Percentiles rank a stretch among this genome's conserved stretches.
These are phyloP conservation scores for Tuber umbilicatum DNA, from an alignment of 495 filamentous ascomycete genomes.

Conservation along the genomic window DNA sequence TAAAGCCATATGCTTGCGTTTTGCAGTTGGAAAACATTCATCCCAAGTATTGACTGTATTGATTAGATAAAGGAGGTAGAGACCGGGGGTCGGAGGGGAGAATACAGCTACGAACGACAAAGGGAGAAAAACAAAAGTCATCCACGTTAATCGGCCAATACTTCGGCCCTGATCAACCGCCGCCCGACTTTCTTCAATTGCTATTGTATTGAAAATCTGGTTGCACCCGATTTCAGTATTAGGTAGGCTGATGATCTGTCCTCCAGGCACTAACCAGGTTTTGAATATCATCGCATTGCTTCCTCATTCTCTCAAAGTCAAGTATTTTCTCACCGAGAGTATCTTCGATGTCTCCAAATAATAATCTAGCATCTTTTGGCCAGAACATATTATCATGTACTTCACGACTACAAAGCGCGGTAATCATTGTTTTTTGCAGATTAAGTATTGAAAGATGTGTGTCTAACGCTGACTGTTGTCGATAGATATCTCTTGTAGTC, in stretches of 20 bases:
- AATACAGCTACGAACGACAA: conserved; percentile 33
- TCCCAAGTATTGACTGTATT: conserved; percentile 30
- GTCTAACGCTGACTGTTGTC: conserved; percentile 25
- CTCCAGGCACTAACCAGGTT: conserved; percentile 17
- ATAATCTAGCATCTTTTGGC: conserved; percentile 21
- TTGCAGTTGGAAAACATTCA: conserved; percentile 29
- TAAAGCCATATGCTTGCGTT: conserved; percentile 24
- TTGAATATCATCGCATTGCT: conserved; percentile 35
- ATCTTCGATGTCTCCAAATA: conserved; percentile 34
- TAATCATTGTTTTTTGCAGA: conserved; percentile 31
- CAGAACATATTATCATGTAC: conserved; percentile 28
- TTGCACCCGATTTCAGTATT: conserved; percentile 2
- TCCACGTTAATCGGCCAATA: conserved; percentile 32
- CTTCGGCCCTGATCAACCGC: conserved; percentile 33
- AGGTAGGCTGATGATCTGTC: not conserved
- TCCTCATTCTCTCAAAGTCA: conserved; percentile 31
- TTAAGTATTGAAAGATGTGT: conserved; percentile 26
- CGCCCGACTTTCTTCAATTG: conserved; percentile 32
- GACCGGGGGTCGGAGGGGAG: not conserved
- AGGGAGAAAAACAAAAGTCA: conserved; percentile 36
- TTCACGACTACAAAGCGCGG: conserved; percentile 24
- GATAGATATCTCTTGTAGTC: conserved; percentile 33
- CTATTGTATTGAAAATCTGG: conserved; percentile 33
- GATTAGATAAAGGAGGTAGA: not conserved
- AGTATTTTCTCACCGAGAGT: conserved; percentile 25